These are phyloP conservation scores for Aquilaria yunnanensis DNA, from an alignment of 345 rosid genomes.

Conservation along the genomic window DNA sequence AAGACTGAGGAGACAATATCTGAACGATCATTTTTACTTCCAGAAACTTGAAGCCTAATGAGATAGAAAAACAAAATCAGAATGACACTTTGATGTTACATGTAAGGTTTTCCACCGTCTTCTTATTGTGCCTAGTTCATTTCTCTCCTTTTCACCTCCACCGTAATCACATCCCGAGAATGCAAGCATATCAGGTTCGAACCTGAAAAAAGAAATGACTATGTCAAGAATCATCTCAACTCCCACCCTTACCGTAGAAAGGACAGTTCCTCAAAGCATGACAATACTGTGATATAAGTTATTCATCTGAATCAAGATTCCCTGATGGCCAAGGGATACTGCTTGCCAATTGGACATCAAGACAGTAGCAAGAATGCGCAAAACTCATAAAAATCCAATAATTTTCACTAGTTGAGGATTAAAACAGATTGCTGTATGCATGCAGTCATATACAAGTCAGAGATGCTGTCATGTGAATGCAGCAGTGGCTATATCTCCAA, in stretches of 20 bases:
- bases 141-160: constrained; percentile 89
- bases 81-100: constrained; percentile 38
- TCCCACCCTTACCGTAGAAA: not conserved
- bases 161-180: constrained; percentile 99
- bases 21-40: not conserved
- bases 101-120: constrained; percentile 98
- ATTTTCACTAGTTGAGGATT: too few relatives aligned
- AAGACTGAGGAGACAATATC: not conserved
- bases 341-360: too few relatives aligned
- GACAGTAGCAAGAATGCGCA: too few relatives aligned
- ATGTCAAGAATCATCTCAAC: constrained; percentile 17
- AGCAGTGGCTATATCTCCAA: too few relatives aligned
- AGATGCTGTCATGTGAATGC: too few relatives aligned
- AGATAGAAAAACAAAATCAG: not conserved
- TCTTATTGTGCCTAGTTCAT: constrained; percentile 73
- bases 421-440: too few relatives aligned
- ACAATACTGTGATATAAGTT: too few relatives aligned
- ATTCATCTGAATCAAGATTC: too few relatives aligned
- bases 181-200: constrained; percentile 99
- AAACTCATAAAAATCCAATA: too few relatives aligned
- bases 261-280: too few relatives aligned
- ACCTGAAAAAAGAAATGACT: constrained; percentile 50
- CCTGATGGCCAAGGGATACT: too few relatives aligned
- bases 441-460: too few relatives aligned
- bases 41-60: not conserved